A percentile compares a stretch with the other conserved stretches of the same genome.
These are phyloP conservation scores for Dispira simplex DNA, from an alignment of 192 early-diverging fungal species.

Conservation along the genomic window DNA sequence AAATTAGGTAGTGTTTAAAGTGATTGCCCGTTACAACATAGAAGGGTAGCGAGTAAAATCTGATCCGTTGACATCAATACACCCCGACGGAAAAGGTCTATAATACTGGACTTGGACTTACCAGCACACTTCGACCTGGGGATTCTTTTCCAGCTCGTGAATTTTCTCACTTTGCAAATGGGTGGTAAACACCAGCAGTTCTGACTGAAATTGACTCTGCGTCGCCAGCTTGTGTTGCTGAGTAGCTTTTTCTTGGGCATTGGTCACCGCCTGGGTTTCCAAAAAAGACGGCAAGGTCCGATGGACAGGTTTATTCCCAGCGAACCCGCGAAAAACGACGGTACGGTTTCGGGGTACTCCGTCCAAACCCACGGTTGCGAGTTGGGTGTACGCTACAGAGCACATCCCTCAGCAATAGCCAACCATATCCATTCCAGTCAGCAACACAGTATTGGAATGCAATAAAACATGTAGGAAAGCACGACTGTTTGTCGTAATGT, in stretches of 20 bases:
- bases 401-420: not conserved
- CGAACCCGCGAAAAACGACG: conserved; percentile 6
- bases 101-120: not conserved
- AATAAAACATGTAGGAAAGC: not conserved
- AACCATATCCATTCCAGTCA: not conserved
- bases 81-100: not conserved
- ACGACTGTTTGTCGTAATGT: not conserved
- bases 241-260: not conserved
- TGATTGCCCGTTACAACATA: not conserved
- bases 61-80: not conserved
- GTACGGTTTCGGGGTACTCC: not conserved
- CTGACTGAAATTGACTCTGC: not conserved
- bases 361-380: not conserved
- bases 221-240: not conserved
- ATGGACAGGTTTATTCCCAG: not conserved
- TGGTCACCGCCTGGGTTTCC: not conserved
- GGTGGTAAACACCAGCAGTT: conserved; percentile 2
- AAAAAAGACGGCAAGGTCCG: not conserved
- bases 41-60: not conserved
- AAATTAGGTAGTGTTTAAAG: not conserved
- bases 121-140: not conserved
- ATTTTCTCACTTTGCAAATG: not conserved
- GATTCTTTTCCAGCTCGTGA: not conserved
- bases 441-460: not conserved
- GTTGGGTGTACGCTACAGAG: not conserved